phyloP scores from a whole-genome alignment of 2,329 filamentous ascomycete genomes.

The Trichoderma sp. region DNA sequence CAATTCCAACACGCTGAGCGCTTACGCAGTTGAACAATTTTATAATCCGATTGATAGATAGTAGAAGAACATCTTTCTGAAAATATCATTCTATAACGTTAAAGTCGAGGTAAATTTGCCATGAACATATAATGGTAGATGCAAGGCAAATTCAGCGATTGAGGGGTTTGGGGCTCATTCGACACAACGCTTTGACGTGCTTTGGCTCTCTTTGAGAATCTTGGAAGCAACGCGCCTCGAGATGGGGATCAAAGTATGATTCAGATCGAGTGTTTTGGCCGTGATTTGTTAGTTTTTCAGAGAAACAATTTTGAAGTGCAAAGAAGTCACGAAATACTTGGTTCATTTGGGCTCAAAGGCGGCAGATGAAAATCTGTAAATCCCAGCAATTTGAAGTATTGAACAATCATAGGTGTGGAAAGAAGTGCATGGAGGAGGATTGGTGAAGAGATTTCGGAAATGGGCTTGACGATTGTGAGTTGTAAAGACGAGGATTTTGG shows the following conservation, averaged over 20 bases:
- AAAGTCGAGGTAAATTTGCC: not conserved
- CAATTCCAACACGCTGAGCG: not conserved
- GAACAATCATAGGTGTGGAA: too few relatives aligned
- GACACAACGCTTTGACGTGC: not conserved
- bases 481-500: not conserved
- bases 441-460: not conserved
- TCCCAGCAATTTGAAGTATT: too few relatives aligned
- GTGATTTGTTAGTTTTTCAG: not conserved
- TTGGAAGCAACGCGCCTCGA: not conserved
- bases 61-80: too few relatives aligned
- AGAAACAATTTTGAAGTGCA: too few relatives aligned
- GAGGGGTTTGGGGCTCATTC: not conserved
- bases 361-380: too few relatives aligned
- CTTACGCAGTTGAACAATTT: not conserved
- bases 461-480: not conserved
- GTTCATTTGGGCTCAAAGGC: too few relatives aligned
- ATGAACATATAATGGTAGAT: not conserved
- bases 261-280: not conserved
- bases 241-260: not conserved
- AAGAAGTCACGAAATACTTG: too few relatives aligned
- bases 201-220: not conserved
- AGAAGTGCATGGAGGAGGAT: too few relatives aligned
- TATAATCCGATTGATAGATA: not conserved
- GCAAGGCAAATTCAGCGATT: not conserved
- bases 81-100: too few relatives aligned